phyloP scores from a whole-genome alignment of 1,139 yeast genomes.

The Meyerozyma elateridarum region DNA sequence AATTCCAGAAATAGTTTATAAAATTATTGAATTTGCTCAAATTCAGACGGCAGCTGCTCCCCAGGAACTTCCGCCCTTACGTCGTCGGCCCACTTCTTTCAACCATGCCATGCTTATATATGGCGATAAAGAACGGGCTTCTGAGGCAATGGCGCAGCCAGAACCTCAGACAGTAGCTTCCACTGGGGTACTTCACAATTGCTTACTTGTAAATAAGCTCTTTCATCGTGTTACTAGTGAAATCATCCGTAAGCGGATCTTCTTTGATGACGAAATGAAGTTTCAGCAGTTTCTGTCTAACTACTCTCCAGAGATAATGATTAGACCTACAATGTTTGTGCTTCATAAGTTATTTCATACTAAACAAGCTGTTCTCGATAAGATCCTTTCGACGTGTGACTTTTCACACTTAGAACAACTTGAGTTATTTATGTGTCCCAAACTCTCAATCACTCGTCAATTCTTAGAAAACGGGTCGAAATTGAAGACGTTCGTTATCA shows the following conservation, averaged over 20 bases:
- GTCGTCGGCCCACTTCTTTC: constrained; percentile 65
- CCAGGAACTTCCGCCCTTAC: constrained; percentile 50
- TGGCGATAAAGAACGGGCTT: constrained; percentile 51
- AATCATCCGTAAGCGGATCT: constrained; percentile 50
- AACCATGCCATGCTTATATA: constrained; percentile 47
- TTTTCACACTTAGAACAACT: constrained; percentile 56
- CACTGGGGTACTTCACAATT: constrained; percentile 41
- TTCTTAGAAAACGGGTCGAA: constrained; percentile 30
- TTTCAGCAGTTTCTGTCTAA: constrained; percentile 40
- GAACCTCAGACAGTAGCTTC: constrained; percentile 8
- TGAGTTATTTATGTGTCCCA: constrained; percentile 82
- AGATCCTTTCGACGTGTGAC: constrained; percentile 22
- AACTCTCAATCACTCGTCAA: constrained; percentile 51
- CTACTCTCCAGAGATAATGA: constrained; percentile 7
- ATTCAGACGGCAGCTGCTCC: constrained; percentile 46
- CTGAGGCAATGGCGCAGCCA: constrained; percentile 41
- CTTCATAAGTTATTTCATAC: constrained; percentile 34
- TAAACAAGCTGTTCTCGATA: constrained; percentile 25
- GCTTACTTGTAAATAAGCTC: constrained; percentile 62
- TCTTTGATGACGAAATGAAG: constrained; percentile 46
- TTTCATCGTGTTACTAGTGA: constrained; percentile 58
- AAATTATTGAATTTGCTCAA: constrained; percentile 59
- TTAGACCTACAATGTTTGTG: constrained; percentile 30
- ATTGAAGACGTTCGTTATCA: constrained; percentile 60
- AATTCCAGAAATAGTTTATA: constrained; percentile 71